Percentiles rank a stretch among this genome's conserved stretches.
Conservation (phyloP, 192 early-diverging fungal genomes). For the Backusella circina region DNA sequence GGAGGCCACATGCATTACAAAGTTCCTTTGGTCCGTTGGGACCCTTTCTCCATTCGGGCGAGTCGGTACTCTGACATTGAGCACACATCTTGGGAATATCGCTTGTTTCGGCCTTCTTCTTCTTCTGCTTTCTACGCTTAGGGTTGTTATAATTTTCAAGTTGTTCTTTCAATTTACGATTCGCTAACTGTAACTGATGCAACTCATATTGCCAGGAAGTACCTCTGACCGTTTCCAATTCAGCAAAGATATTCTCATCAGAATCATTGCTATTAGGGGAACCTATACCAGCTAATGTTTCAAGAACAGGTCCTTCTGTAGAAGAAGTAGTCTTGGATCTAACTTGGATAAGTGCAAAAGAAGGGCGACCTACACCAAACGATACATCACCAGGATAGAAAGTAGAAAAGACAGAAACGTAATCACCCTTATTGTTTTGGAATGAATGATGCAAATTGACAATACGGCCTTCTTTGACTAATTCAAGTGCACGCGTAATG, state of each 20-base stretch:
- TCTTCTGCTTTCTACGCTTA: slow-evolving; percentile 35
- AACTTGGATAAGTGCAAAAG: slow-evolving; percentile 33
- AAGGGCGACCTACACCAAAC: slow-evolving; percentile 10
- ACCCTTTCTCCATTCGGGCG: slow-evolving; percentile 45
- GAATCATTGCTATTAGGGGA: not conserved
- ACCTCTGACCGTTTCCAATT: slow-evolving; percentile 38
- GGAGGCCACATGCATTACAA: slow-evolving; percentile 62
- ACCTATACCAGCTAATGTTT: slow-evolving; percentile 10
- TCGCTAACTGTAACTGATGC: slow-evolving; percentile 56
- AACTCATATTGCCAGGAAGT: slow-evolving; percentile 63
- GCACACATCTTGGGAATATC: slow-evolving; percentile 26
- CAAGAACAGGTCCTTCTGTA: not conserved
- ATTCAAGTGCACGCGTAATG: slow-evolving; percentile 26
- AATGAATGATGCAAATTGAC: slow-evolving; percentile 31
- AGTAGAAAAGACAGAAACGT: slow-evolving; percentile 27
- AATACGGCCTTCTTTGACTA: slow-evolving; percentile 18
- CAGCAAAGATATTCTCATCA: slow-evolving; percentile 42
- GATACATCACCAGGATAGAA: slow-evolving; percentile 37
- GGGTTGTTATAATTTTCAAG: slow-evolving; percentile 34
- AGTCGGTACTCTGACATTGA: slow-evolving; percentile 24
- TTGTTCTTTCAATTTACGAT: slow-evolving; percentile 55
- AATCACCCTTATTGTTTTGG: slow-evolving; percentile 36
- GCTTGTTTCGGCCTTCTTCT: not conserved
- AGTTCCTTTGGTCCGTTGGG: slow-evolving; percentile 60
- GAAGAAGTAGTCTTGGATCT: not conserved